Evolutionary conservation across 2,329 filamentous ascomycete species (phyloP), one percentile per base, ranked within the genome.

Genomic region (Botrytis porri): DNA sequence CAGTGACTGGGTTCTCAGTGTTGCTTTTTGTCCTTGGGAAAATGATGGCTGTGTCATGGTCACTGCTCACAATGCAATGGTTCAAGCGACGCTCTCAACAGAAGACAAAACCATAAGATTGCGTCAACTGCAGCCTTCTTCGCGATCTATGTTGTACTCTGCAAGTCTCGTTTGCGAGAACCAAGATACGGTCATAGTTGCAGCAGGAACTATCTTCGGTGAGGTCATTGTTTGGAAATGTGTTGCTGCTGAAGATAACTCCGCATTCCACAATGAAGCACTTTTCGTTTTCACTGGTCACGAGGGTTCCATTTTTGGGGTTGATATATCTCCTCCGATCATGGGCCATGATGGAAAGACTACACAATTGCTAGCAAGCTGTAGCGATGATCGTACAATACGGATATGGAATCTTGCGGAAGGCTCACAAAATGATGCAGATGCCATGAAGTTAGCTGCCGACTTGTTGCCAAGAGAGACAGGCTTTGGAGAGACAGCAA

Each of bases 331-430:
- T 0, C 83, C 87, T 1, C 80, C 83, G 76, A 81, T 91, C 32
- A 74, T 75, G 10, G 76, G 82, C 35, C 75, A 80, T 2, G 81
- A 83, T 22, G 84, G 83, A 0, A 80, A 79, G 10, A 80, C 80
- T 32, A 83, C 84, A 39, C 86, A 92, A 69, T 81, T 97, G n/a
- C 85, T 99, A 48, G 93, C 92, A 22, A 98, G 93, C 78, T 99
- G 96, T 81, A 98, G 95, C 79, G 96, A 99, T 80, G 96, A 99
- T 82, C 88, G 96, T 69, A 97, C 94, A 0, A 89, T 99, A 35
- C 87, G 93, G 22, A 83, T 98, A 1, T 98, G 96, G 95, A 89
- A 97, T 79, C 88, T 98, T 12, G 72, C 74, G 8, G 73, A 70
- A 10, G 66, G 22, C 18, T 43, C 29, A 45, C 70, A 67, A 37